A percentile compares a stretch with the other conserved stretches of the same genome.
phyloP scores from a whole-genome alignment of 305 asterid genomes.

The Fraxinus paxiana region DNA sequence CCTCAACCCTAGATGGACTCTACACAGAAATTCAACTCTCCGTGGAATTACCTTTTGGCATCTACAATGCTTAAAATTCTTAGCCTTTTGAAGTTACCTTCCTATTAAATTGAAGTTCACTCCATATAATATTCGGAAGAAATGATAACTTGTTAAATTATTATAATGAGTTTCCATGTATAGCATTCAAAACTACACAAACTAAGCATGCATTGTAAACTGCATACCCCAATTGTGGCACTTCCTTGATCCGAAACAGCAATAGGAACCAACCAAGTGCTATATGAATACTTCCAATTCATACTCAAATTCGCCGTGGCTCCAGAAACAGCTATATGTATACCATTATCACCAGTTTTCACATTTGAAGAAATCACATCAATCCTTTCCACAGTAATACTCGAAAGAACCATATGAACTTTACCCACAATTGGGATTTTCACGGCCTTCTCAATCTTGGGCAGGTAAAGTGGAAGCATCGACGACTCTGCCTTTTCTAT shows the following conservation, averaged over 20 bases:
- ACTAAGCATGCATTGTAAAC: neutral
- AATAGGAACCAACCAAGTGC: constrained; percentile 57
- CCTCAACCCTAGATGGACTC: neutral
- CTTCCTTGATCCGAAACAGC: constrained; percentile 60
- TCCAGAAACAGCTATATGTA: constrained; percentile 61
- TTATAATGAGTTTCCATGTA: neutral
- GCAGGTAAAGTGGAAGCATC: constrained; percentile 67
- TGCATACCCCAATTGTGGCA: constrained; percentile 66
- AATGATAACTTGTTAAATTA: neutral
- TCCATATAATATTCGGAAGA: neutral
- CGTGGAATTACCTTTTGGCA: neutral
- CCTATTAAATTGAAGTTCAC: neutral
- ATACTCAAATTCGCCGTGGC: constrained; percentile 78
- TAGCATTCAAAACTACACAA: neutral
- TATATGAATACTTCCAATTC: constrained; percentile 77
- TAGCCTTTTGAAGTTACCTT: neutral
- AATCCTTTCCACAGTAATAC: constrained; percentile 43
- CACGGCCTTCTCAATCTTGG: constrained; percentile 46
- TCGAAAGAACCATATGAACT: constrained; percentile 51
- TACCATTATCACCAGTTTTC: constrained; percentile 58
- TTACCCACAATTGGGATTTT: constrained; percentile 61
- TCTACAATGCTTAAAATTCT: neutral
- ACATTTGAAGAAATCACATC: constrained; percentile 60
- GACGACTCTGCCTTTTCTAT: constrained; percentile 57
- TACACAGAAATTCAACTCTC: neutral